Base-by-base conservation (phyloP, 257 asterid species). In the Datura wrightii region DNA sequence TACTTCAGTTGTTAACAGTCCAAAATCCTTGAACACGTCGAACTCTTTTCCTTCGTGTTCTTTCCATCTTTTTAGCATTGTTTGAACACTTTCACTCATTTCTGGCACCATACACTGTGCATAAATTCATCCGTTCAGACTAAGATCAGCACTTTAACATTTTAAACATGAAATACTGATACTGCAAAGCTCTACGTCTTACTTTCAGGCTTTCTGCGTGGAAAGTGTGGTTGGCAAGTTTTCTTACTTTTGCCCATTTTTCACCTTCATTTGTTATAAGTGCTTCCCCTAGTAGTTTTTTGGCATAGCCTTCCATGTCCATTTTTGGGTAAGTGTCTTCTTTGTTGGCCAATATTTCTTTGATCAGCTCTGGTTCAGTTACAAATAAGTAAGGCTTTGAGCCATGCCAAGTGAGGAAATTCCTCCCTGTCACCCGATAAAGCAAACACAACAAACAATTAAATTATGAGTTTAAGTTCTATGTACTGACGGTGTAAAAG, bases 211-310 rank as follows among this genome's bases (percentile, higher is more conserved):
- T 91, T 67, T 90, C 92, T 3, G 89, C 91, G 41, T 92, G 95
- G 88, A 93, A 93, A 24, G 82, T 92, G 58, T 89, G 91, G 84
- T 90, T 92, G 60, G 94, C 91, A 14, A 93, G 87, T 79, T 92
- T 93, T 76, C 97, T 72, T 91, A 92, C 90, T 42, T 86, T 91
- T 14, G 83, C 88, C 97, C 97, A 93, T 83, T 93, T 91, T 79
- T 87, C 85, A 18, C 97, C 96, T 86, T 92, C 88, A 0, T 94
- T 89, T 31, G 96, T 87, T 15, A 94, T 87, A 46, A 93, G 90
- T 41, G 94, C 95, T 62, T 92, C 93, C 70, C 97, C 97, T n/a
- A 93, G 83, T 41, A 93, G 85, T 91, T 90, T 91, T 88, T 87
- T 91, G 1, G 97, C 93, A 83, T 84, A 89, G 58, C 97, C 96